Evolutionary conservation across 345 rosid genomes (phyloP), one percentile per base, ranked within the genome.

Genomic region (Linum trigynum): DNA sequence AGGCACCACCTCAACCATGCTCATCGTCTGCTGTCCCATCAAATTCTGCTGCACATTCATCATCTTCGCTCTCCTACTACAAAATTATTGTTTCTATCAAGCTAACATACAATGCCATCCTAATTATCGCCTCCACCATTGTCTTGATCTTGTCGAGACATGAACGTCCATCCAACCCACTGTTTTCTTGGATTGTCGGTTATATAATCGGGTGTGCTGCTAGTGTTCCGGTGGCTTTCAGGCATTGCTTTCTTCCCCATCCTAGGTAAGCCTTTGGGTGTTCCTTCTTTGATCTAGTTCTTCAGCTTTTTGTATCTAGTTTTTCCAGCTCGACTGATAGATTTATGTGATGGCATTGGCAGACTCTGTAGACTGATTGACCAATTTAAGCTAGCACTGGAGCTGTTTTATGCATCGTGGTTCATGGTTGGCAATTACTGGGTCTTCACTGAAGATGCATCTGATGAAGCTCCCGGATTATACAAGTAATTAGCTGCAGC

Each of bases 161-260:
- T 61, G 72, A 74, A 48, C 68, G 62, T 53, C 36, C 73, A 12
- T 62, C 16, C 0, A 40, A 62, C 69, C 73, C 72, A 37, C 60
- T 74, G 66, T 42, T 59, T 40, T 38, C 55, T 41, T 74, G 77
- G 77, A 59, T 74, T 32, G 41, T 56, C 7, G 66, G 66, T 68
- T 68, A 69, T 15, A 41, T 66, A 5, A 67, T 36, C 5, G 77
- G 69, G 14, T 61, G 73, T 64, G 77, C 66, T 36, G 63, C 66
- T 4, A 41, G 59, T 37, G 39, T 74, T 69, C 77, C 77, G 5
- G 15, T 69, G 42, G 63, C 61, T 55, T 68, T 64, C 66, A 64
- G 63, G 16, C 69, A 68, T 68, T 60, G 61, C 16, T 68, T 73
- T 59, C 66, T 73, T 64, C 66, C 72, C 0, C 5, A 58, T 66